A percentile compares a stretch with the other conserved stretches of the same genome.
These are phyloP conservation scores for Aspergillus transmontanensis DNA, from an alignment of 2,329 filamentous ascomycete species.

Conservation along the genomic window DNA sequence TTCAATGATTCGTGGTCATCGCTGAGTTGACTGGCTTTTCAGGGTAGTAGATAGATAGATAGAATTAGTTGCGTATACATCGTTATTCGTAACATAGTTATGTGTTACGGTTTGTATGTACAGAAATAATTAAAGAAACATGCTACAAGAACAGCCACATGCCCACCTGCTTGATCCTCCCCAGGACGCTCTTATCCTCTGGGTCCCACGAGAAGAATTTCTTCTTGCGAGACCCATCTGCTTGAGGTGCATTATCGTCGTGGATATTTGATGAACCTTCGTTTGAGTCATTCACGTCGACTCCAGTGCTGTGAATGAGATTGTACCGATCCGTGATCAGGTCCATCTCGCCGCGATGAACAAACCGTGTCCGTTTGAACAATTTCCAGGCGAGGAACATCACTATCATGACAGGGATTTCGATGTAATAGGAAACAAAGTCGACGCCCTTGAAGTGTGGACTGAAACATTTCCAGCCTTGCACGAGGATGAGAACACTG, in stretches of 20 bases:
- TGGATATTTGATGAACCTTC: slow-evolving; percentile 9
- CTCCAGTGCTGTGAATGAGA: slow-evolving; percentile 1
- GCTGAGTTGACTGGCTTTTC: not conserved
- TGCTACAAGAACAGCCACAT: slow-evolving; percentile 45
- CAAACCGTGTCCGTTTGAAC: slow-evolving; percentile 51
- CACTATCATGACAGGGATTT: slow-evolving; percentile 62
- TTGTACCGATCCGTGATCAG: slow-evolving; percentile 51
- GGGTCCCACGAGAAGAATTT: not conserved
- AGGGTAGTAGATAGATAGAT: not conserved
- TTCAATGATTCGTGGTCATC: not conserved
- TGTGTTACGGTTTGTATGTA: not conserved
- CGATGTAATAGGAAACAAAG: slow-evolving; percentile 67
- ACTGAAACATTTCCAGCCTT: slow-evolving; percentile 64
- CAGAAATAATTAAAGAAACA: not conserved
- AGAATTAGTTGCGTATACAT: not conserved
- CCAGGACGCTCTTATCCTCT: slow-evolving; percentile 15
- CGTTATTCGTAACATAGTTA: not conserved
- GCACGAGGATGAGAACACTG: slow-evolving; percentile 62
- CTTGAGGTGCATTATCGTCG: not conserved
- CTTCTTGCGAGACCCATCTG: not conserved
- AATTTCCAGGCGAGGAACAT: slow-evolving; percentile 61
- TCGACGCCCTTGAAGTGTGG: slow-evolving; percentile 59
- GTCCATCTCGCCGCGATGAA: slow-evolving; percentile 53
- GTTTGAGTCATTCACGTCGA: slow-evolving; percentile 28
- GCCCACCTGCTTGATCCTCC: slow-evolving; percentile 34